Base-by-base conservation (phyloP, 1,284 basidiomycete genomes). In the Pyrrhoderma noxium region DNA sequence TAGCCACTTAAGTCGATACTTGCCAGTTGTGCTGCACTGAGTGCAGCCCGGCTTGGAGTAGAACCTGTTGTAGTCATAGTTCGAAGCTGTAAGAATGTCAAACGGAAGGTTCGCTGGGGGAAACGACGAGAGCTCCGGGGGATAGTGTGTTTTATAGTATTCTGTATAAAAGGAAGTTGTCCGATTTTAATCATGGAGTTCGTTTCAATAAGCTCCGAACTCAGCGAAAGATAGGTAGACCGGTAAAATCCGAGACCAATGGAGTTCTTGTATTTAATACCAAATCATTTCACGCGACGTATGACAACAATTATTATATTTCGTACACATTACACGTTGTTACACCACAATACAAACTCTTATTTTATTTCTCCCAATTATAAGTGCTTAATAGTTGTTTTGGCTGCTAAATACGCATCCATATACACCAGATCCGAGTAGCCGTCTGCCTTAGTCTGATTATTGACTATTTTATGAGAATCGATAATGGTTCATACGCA, bases 1-100 rank as follows among this genome's bases (percentile, higher is more conserved):
- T 91, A 91, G 52, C 61, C 73, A n/a, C 75, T 77, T 44, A 91
- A 70, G 64, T 90, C 87, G 56, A 89, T 74, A 61, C 71, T 82
- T 14, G 85, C 77, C 56, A 89, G 77, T 49, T 70, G 31, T 16
- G 52, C 52, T 22, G 52, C 47, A 31, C 27, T 31, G 27, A 31
- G 27, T 37, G 51, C 48, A 1, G 48, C 38, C 39, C 47, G 27
- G 27, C 36, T 47, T 43, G 45, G 23, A 39, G 38, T 52, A 19
- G 38, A 13, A 8, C 18, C 34, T 19, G 45, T 71, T 31, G 82
- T 81, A 56, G 84, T 80, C 49, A 68, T 62, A 19, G 43, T 23
- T 19, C 38, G 46, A n/a, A 22, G 43, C 22, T 37, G 19, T 9
- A 27, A 39, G 40, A 19, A 47, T 18, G 35, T 31, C n/a, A 16